Evolutionary conservation across 2,329 filamentous ascomycete species (phyloP).

Genomic region (Pseudogymnoascus verrucosus): DNA sequence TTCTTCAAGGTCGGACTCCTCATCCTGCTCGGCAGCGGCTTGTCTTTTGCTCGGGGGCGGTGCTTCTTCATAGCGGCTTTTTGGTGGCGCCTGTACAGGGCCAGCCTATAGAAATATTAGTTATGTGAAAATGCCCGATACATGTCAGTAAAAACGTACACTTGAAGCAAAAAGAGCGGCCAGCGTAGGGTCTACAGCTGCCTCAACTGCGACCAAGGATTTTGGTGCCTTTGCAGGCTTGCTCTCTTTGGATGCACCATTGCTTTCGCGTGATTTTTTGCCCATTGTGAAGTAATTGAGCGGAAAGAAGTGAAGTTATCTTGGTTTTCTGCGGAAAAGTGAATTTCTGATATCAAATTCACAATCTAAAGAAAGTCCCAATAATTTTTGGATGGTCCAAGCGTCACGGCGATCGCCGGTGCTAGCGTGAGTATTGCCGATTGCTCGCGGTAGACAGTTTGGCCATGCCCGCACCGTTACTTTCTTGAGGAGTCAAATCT

Average conservation of each 20-base stretch:
- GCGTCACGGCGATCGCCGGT: conserved; percentile 10
- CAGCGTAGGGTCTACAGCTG: conserved; percentile 59
- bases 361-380: conserved; percentile 8
- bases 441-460: conserved; percentile 9
- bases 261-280: conserved; percentile 23
- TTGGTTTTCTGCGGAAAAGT: conserved; percentile 1
- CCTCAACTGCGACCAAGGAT: conserved; percentile 29
- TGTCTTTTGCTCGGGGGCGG: conserved; percentile 24
- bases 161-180: conserved; percentile 64
- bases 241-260: conserved; percentile 17
- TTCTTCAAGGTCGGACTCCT: conserved; percentile 20
- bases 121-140: not conserved
- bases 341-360: conserved; percentile 10
- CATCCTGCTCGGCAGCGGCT: conserved; percentile 23
- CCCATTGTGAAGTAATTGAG: conserved; percentile 21
- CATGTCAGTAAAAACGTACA: conserved; percentile 43
- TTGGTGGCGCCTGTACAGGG: conserved; percentile 29
- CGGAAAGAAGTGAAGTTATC: conserved; percentile 1
- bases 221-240: conserved; percentile 20
- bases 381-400: conserved; percentile 9
- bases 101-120: conserved; percentile 25
- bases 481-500: conserved; percentile 5
- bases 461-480: conserved; percentile 5
- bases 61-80: conserved; percentile 26
- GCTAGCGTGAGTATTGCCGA: conserved; percentile 6